A percentile compares a stretch with the other conserved stretches of the same genome.
These are phyloP conservation scores for Porogramme epimiltina DNA, from an alignment of 1,284 basidiomycete genomes.

Conservation along the genomic window DNA sequence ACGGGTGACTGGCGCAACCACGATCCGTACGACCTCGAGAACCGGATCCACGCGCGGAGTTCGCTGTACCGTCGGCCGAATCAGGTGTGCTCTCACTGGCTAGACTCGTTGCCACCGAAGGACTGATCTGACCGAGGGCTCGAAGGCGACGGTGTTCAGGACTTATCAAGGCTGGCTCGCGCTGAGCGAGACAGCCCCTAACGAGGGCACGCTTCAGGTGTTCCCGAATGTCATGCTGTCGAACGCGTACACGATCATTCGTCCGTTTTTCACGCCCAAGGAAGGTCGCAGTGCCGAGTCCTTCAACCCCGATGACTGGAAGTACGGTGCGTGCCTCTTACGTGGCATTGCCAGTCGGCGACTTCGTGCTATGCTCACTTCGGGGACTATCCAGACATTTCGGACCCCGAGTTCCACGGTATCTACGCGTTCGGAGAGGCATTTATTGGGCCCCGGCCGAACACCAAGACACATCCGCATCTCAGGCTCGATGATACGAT, in stretches of 20 bases:
- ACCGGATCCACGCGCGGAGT: slow-evolving; percentile 60
- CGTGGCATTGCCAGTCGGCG: background rate
- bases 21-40: slow-evolving; percentile 69
- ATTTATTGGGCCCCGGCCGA: slow-evolving; percentile 56
- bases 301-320: slow-evolving; percentile 68
- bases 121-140: slow-evolving; percentile 5
- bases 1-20: slow-evolving; percentile 69
- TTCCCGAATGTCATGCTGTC: slow-evolving; percentile 77
- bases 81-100: slow-evolving; percentile 43
- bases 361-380: background rate
- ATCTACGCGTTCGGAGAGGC: slow-evolving; percentile 45
- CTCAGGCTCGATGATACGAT: slow-evolving; percentile 71
- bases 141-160: slow-evolving; percentile 67
- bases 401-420: slow-evolving; percentile 60
- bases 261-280: slow-evolving; percentile 77
- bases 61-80: slow-evolving; percentile 63
- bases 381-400: slow-evolving; percentile 44
- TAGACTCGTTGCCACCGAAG: no score
- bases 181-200: slow-evolving; percentile 71
- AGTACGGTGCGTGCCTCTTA: slow-evolving; percentile 51
- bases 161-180: slow-evolving; percentile 83
- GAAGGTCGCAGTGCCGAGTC: slow-evolving; percentile 41
- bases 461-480: slow-evolving; percentile 61
- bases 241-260: slow-evolving; percentile 80
- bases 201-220: slow-evolving; percentile 78